phyloP scores from a whole-genome alignment of 2,329 filamentous ascomycete genomes.

The Neocucurbitaria cava region DNA sequence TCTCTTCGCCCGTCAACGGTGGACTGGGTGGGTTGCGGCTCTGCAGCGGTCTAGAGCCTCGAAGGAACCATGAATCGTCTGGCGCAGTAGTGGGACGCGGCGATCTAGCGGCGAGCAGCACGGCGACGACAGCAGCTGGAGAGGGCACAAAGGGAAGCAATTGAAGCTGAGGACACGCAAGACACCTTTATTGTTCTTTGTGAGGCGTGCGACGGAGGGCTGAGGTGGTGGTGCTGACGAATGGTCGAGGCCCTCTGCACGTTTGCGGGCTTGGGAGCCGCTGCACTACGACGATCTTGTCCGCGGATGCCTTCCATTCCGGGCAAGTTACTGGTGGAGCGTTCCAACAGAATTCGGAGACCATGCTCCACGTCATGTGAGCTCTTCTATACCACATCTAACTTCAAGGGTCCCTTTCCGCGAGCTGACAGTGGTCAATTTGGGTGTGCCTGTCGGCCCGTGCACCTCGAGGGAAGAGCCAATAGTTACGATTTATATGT shows the following conservation, averaged over 20 bases:
- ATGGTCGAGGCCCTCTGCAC: constrained; percentile 10
- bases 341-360: constrained; percentile 5
- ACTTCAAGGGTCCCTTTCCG: neutral
- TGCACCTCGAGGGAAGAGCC: neutral
- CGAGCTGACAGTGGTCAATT: neutral
- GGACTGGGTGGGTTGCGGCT: constrained; percentile 20
- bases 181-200: constrained; percentile 9
- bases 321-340: constrained; percentile 1
- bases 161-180: constrained; percentile 14
- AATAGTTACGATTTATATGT: neutral
- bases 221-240: constrained; percentile 17
- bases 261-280: constrained; percentile 9
- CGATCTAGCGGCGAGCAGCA: neutral
- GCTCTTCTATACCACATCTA: neutral
- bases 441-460: neutral
- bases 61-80: constrained; percentile 4
- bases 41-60: constrained; percentile 22
- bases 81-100: constrained; percentile 5
- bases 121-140: constrained; percentile 2
- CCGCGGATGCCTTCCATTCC: constrained; percentile 5
- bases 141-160: constrained; percentile 5
- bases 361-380: neutral
- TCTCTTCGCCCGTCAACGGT: constrained; percentile 10
- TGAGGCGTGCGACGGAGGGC: constrained; percentile 6
- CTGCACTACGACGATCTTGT: constrained; percentile 17